phyloP scores from a whole-genome alignment of 768 basidiomycete genomes.

The Terana coerulea region DNA sequence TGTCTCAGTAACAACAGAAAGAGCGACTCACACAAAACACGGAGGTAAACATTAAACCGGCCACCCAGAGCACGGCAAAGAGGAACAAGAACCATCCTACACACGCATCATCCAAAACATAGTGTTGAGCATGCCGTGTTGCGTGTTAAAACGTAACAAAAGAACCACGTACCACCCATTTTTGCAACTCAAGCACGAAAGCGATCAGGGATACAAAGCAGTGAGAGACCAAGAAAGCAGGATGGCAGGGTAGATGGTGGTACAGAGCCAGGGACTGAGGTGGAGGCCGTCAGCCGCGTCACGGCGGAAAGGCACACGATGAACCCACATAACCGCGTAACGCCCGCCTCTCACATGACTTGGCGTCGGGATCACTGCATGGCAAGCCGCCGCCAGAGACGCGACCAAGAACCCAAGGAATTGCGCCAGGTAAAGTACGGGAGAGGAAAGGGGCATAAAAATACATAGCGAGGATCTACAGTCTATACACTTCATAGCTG shows the following conservation, averaged over 20 bases:
- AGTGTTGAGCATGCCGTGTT: background rate
- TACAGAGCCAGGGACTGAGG: no score
- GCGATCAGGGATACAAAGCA: background rate
- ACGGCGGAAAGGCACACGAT: background rate
- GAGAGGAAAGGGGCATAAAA: no score
- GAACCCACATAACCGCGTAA: background rate
- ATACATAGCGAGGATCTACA: no score
- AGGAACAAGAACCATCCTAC: slow-evolving; percentile 90
- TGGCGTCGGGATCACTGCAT: background rate
- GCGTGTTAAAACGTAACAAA: background rate
- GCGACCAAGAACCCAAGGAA: no score
- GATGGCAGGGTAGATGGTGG: background rate
- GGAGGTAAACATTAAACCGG: slow-evolving; percentile 94
- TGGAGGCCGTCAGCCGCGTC: background rate
- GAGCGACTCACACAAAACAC: slow-evolving; percentile 89
- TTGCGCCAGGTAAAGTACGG: no score
- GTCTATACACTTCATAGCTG: no score
- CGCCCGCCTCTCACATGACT: background rate
- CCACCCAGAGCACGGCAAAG: slow-evolving; percentile 93
- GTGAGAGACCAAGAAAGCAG: background rate
- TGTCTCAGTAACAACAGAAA: background rate
- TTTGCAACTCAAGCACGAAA: background rate
- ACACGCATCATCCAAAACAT: no score
- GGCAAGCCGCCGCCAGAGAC: no score
- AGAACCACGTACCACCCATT: background rate